Conservation (phyloP, 352 stramenopile species). For the Globisporangium rhizosaccharum region DNA sequence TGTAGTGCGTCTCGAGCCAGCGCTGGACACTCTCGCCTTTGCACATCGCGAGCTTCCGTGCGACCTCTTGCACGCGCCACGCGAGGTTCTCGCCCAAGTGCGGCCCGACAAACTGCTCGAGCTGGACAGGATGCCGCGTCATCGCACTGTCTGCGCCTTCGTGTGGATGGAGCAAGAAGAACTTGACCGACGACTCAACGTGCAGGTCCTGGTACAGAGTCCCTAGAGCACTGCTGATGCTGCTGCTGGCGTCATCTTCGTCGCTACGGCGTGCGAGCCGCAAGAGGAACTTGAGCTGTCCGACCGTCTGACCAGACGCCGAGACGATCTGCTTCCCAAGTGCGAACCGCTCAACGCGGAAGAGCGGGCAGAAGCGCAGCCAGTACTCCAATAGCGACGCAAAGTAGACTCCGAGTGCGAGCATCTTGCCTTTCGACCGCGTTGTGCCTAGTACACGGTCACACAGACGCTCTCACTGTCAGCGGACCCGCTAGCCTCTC, state of each 20-base stretch:
- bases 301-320: slow-evolving; percentile 50
- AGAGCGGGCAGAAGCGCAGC: slow-evolving; percentile 43
- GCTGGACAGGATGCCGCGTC: slow-evolving; percentile 12
- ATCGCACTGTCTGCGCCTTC: not conserved
- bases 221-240: too few species aligned
- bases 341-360: slow-evolving; percentile 38
- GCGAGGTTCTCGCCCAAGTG: slow-evolving; percentile 71
- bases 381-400: slow-evolving; percentile 66
- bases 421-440: slow-evolving; percentile 20
- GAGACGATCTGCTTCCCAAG: slow-evolving; percentile 63
- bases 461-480: not conserved
- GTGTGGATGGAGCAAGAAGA: slow-evolving; percentile 58
- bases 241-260: not conserved
- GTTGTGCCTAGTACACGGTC: slow-evolving; percentile 22
- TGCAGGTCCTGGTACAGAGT: slow-evolving; percentile 27
- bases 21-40: slow-evolving; percentile 40
- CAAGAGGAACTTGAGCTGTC: slow-evolving; percentile 77
- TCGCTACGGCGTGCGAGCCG: slow-evolving; percentile 11
- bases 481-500: not conserved
- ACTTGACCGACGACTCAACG: slow-evolving; percentile 79
- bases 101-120: slow-evolving; percentile 69
- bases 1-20: slow-evolving; percentile 53
- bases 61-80: slow-evolving; percentile 63
- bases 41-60: slow-evolving; percentile 59
- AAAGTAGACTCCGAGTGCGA: slow-evolving; percentile 72